Percentiles rank a stretch among this genome's conserved stretches.
Conservation (phyloP, 1,284 basidiomycete species). For the Cutaneotrichosporon daszewskae region DNA sequence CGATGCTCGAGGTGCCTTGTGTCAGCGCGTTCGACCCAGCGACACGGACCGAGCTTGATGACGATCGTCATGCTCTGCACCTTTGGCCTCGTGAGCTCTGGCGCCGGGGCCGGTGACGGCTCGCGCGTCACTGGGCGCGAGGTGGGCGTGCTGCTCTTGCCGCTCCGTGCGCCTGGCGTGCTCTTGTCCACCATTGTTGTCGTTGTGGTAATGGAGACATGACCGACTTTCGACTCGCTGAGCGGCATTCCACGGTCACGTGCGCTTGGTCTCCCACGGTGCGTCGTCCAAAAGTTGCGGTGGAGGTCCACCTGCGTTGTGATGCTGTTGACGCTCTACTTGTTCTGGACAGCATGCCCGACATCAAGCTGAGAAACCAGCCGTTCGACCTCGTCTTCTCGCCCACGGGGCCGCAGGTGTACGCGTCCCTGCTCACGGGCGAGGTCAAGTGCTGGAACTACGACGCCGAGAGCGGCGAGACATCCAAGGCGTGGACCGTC, state of each 20-base stretch:
- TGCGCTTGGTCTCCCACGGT: neutral
- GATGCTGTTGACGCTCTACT: neutral
- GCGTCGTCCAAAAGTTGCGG: neutral
- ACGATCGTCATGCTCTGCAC: slow-evolving; percentile 58
- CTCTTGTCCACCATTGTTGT: neutral
- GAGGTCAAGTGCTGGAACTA: slow-evolving; percentile 71
- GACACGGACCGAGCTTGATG: slow-evolving; percentile 69
- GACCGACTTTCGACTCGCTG: no score
- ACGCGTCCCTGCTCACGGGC: slow-evolving; percentile 73
- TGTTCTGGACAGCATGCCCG: slow-evolving; percentile 29
- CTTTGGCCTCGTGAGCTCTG: slow-evolving; percentile 6
- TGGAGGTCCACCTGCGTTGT: neutral
- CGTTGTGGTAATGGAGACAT: no score
- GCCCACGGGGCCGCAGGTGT: slow-evolving; percentile 63
- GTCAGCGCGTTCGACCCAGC: neutral
- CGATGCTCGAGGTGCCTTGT: slow-evolving; percentile 85
- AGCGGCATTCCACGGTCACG: neutral
- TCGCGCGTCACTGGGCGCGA: neutral
- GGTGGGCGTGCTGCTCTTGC: neutral
- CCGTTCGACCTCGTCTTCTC: slow-evolving; percentile 87
- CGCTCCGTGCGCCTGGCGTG: neutral
- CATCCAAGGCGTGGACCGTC: slow-evolving; percentile 34
- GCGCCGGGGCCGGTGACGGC: slow-evolving; percentile 3
- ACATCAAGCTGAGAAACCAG: slow-evolving; percentile 51
- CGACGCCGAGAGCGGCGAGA: slow-evolving; percentile 55